Conservation (phyloP, 768 basidiomycete species). For the Mycena latifolia region DNA sequence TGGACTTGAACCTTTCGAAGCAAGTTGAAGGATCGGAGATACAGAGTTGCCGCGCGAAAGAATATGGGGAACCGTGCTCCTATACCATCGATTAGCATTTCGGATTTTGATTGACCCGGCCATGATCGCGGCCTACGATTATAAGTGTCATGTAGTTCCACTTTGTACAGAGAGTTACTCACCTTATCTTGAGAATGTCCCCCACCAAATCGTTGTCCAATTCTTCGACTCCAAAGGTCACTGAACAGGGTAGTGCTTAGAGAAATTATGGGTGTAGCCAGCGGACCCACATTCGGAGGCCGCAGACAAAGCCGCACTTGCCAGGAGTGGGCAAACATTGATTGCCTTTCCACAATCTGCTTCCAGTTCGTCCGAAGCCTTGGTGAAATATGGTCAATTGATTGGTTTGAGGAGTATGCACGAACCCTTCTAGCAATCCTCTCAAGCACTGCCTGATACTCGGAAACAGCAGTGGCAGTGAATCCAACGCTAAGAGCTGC, state of each 20-base stretch:
- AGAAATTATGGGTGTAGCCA: neutral
- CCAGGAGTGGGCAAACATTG: slow-evolving; percentile 20
- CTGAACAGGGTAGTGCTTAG: neutral
- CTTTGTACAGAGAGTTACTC: neutral
- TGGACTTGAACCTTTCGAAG: slow-evolving; percentile 5
- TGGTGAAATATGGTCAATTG: slow-evolving; percentile 1
- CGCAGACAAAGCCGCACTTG: slow-evolving; percentile 12
- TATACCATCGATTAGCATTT: slow-evolving; percentile 13
- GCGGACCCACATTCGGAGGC: slow-evolving; percentile 12
- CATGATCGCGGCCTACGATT: slow-evolving; percentile 15
- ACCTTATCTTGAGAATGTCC: slow-evolving; percentile 17
- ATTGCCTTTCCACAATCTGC: slow-evolving; percentile 10
- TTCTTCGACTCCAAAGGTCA: slow-evolving; percentile 7
- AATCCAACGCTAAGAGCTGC: slow-evolving; percentile 15
- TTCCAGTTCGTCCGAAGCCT: slow-evolving; percentile 12
- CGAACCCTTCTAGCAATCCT: slow-evolving; percentile 15
- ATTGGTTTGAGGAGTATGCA: slow-evolving; percentile 4
- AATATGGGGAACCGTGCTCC: slow-evolving; percentile 11
- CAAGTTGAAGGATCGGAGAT: slow-evolving; percentile 18
- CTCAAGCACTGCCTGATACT: slow-evolving; percentile 18
- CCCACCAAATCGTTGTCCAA: slow-evolving; percentile 7
- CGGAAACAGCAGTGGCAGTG: slow-evolving; percentile 12
- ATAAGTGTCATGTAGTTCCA: slow-evolving; percentile 11
- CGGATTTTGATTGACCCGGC: slow-evolving; percentile 7
- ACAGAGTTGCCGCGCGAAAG: slow-evolving; percentile 7